Evolutionary conservation across 768 basidiomycete genomes (phyloP).

Genomic region (Lactarius deliciosus): DNA sequence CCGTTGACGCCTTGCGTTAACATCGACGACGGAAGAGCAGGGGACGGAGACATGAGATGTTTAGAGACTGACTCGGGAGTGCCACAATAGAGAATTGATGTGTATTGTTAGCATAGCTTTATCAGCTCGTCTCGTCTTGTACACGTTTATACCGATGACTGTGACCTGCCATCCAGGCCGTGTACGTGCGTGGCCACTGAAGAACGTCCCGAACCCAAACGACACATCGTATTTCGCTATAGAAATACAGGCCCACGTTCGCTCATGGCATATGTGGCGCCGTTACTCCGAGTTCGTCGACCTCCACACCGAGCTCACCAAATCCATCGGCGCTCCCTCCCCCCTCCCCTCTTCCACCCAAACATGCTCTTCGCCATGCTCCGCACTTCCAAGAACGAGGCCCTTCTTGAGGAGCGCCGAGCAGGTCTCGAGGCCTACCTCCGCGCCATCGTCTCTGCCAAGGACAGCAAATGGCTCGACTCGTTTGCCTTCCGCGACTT

Average conservation of each 20-base stretch:
- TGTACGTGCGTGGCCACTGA: slow-evolving; percentile 70
- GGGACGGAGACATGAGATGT: slow-evolving; percentile 6
- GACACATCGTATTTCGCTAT: slow-evolving; percentile 84
- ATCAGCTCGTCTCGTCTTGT: background rate
- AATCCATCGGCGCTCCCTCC: slow-evolving; percentile 79
- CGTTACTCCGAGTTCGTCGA: slow-evolving; percentile 95
- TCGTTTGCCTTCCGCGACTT: slow-evolving; percentile 80
- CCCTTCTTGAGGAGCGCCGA: slow-evolving; percentile 74
- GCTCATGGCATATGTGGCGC: slow-evolving; percentile 91
- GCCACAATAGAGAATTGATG: slow-evolving; percentile 20
- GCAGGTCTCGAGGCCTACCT: slow-evolving; percentile 80
- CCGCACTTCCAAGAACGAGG: slow-evolving; percentile 54
- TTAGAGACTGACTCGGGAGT: slow-evolving; percentile 6
- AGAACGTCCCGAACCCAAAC: slow-evolving; percentile 64
- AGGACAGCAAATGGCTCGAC: slow-evolving; percentile 83
- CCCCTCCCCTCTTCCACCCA: slow-evolving; percentile 79
- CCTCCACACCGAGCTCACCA: slow-evolving; percentile 77
- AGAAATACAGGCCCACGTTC: slow-evolving; percentile 82
- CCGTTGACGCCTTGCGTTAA: background rate
- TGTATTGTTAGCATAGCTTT: slow-evolving; percentile 20
- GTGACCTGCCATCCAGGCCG: slow-evolving; percentile 79
- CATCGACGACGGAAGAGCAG: slow-evolving; percentile 7
- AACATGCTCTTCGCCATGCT: slow-evolving; percentile 74
- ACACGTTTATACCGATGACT: slow-evolving; percentile 21
- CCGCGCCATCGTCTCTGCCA: slow-evolving; percentile 78